Evolutionary conservation across 805 yeast species (phyloP).

Genomic region (Wickerhamomyces queroliae): DNA sequence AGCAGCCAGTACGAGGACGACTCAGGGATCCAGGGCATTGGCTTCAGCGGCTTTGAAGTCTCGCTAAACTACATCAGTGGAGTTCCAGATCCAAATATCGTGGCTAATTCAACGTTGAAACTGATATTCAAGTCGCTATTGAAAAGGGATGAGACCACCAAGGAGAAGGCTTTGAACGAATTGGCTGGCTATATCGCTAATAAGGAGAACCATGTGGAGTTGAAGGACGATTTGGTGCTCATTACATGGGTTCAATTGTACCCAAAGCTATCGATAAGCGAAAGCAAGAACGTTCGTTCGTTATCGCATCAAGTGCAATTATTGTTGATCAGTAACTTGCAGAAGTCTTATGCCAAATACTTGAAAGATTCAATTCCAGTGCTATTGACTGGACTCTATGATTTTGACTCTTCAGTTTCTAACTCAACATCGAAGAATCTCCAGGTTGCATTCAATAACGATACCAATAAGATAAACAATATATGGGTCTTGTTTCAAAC

Average conservation of each 20-base stretch:
- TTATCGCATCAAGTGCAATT: conserved; percentile 64
- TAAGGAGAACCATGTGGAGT: conserved; percentile 13
- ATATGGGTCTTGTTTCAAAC: conserved; percentile 56
- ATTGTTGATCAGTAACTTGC: conserved; percentile 39
- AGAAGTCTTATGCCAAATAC: conserved; percentile 56
- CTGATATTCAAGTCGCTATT: conserved; percentile 69
- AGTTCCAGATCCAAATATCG: conserved; percentile 58
- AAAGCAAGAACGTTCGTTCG: conserved; percentile 57
- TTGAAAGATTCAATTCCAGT: conserved; percentile 68
- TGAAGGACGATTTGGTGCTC: conserved; percentile 49
- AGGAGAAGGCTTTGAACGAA: conserved; percentile 70
- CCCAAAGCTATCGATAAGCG: conserved; percentile 72
- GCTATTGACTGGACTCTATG: conserved; percentile 69
- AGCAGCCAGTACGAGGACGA: conserved; percentile 2
- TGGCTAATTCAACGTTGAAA: conserved; percentile 43
- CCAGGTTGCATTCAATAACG: conserved; percentile 47
- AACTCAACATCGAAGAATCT: conserved; percentile 42
- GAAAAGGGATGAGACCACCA: conserved; percentile 80
- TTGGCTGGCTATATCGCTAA: conserved; percentile 30
- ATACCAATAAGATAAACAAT: conserved; percentile 45
- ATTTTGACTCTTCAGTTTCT: conserved; percentile 59
- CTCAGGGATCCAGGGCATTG: conserved; percentile 24
- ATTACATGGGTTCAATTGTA: conserved; percentile 75
- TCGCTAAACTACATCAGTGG: conserved; percentile 75
- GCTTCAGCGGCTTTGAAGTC: conserved; percentile 42